Evolutionary conservation across 2,329 filamentous ascomycete species (phyloP).

Genomic region (Endoconidiophora polonica): DNA sequence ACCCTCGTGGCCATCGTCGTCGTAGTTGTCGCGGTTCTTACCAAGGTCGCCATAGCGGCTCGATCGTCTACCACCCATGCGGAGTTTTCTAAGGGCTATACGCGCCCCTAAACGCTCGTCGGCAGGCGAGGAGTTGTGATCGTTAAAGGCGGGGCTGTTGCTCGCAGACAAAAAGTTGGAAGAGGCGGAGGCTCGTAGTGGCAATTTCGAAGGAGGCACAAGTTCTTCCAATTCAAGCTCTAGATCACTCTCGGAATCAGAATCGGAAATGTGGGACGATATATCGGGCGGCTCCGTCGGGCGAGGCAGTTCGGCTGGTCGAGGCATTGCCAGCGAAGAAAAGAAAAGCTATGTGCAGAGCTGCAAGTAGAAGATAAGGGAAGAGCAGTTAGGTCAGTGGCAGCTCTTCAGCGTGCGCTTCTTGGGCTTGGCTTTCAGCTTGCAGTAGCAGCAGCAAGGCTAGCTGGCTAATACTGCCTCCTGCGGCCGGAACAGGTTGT

Average conservation of each 20-base stretch:
- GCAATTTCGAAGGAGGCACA: slow-evolving; percentile 35
- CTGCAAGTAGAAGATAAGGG: neutral
- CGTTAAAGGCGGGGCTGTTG: slow-evolving; percentile 18
- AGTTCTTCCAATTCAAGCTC: slow-evolving; percentile 68
- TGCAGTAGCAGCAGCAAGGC: neutral
- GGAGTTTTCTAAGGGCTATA: slow-evolving; percentile 56
- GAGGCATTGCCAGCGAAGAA: slow-evolving; percentile 32
- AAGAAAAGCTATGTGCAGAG: neutral
- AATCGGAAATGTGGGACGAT: slow-evolving; percentile 20
- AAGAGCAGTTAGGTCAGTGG: neutral
- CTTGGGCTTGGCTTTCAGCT: slow-evolving; percentile 1
- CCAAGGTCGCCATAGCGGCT: slow-evolving; percentile 45
- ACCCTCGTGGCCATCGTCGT: slow-evolving; percentile 48
- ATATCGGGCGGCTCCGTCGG: slow-evolving; percentile 45
- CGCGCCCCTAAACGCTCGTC: slow-evolving; percentile 20
- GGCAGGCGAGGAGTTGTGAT: slow-evolving; percentile 15
- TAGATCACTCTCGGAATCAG: slow-evolving; percentile 54
- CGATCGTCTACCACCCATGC: slow-evolving; percentile 44
- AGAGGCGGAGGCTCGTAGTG: slow-evolving; percentile 22
- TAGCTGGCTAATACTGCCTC: no score
- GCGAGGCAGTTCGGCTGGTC: slow-evolving; percentile 30
- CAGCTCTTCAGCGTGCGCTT: neutral
- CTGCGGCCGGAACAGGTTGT: no score
- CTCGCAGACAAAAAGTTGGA: slow-evolving; percentile 18
- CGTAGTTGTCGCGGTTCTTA: slow-evolving; percentile 32